phyloP scores from a whole-genome alignment of 768 basidiomycete species.

The Leccinum subgranulosum region DNA sequence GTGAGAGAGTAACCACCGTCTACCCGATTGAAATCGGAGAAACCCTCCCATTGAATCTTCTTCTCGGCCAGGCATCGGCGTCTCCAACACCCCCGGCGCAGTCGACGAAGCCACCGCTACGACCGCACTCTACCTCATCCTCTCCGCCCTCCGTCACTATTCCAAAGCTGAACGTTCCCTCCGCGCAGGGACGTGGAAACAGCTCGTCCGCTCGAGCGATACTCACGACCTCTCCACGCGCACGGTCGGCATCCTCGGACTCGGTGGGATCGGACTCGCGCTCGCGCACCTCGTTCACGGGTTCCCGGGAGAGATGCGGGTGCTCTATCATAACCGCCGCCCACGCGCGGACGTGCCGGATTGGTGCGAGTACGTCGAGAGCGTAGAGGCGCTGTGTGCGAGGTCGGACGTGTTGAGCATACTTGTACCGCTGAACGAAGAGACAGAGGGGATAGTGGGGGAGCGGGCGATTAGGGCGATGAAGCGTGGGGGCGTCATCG shows the following conservation, averaged over 20 bases:
- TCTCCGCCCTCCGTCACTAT: conserved; percentile 75
- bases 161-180: conserved; percentile 54
- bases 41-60: too few species aligned
- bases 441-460: conserved; percentile 68
- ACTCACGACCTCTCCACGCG: conserved; percentile 65
- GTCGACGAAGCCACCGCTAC: conserved; percentile 92
- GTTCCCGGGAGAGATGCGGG: conserved; percentile 74
- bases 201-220: conserved; percentile 35
- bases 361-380: conserved; percentile 78
- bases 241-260: conserved; percentile 70
- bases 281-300: conserved; percentile 69
- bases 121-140: conserved; percentile 77
- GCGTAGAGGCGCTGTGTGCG: conserved; percentile 57
- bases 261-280: conserved; percentile 73
- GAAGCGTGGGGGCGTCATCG: conserved; percentile 74
- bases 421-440: conserved; percentile 68
- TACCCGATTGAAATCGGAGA: too few species aligned
- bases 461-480: conserved; percentile 73
- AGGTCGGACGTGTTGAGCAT: conserved; percentile 83
- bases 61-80: background rate
- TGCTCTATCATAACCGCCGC: conserved; percentile 74
- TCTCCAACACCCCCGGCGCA: conserved; percentile 82
- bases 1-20: conserved; percentile 50
- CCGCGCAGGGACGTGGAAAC: conserved; percentile 60
- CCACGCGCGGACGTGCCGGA: conserved; percentile 55